Base-by-base conservation (phyloP, 2,329 filamentous ascomycete species). In the Coniochaeta sp. region DNA sequence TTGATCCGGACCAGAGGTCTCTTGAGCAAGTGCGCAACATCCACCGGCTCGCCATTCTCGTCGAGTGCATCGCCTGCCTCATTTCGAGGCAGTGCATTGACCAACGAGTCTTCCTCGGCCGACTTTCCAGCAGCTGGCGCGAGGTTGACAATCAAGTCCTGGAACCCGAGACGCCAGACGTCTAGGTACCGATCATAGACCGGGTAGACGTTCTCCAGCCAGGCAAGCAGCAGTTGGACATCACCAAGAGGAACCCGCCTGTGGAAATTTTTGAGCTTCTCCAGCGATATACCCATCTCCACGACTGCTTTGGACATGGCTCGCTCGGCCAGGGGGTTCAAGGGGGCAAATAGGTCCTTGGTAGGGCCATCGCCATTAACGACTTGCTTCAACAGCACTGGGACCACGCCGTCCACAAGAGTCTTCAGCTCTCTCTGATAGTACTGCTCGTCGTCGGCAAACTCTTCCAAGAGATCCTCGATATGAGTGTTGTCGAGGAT, bases 371-470 rank as follows among this genome's bases (percentile, higher is more conserved):
- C 81, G 1, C 83, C 83, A 54, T 87, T 87, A 12, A 96, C 78
- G 8, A 95, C 88, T 57, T 91, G 89, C 9, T 86, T 89, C 49
- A 99, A 73, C 2, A 99, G 78, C 2, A 97, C 92, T 0, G 94
- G 94, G 52, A 99, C 89, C 20, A 99, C 92, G 52, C 94, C 94
- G 60, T 96, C 91, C 7, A 97, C 91, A 28, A 99, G 71, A 0
- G 94, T 96, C 63, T 91, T 90, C 28, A 99, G 77, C 68, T 99
- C 94, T 51, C 91, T 82, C 69, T 87, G 86, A 64, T 97, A 99
- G 58, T 94, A 87, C 42, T 81, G 74, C 67, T 99, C 94, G 60
- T 97, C 94, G 5, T 86, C 81, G 10, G 81, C 76, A 56, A 99
- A 83, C 63, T 96, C 91, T 50, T 79, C 77, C 65, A 97, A 78